phyloP scores from a whole-genome alignment of 805 yeast species.

The Cyberlindnera subsufficiens region DNA sequence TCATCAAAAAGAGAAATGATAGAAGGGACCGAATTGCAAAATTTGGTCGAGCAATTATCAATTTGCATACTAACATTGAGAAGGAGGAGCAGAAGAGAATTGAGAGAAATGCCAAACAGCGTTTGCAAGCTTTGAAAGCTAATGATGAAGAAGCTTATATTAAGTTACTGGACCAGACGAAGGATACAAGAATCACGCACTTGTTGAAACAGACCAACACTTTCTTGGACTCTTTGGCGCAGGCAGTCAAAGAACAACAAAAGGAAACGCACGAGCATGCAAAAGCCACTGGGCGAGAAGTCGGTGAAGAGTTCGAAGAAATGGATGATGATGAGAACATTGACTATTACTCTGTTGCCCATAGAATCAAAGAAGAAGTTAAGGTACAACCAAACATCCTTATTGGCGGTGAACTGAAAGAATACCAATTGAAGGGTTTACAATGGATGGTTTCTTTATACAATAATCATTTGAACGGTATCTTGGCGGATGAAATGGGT shows the following conservation, averaged over 20 bases:
- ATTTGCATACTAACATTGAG: slow-evolving; percentile 49
- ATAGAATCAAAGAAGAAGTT: slow-evolving; percentile 61
- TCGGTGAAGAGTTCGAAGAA: slow-evolving; percentile 21
- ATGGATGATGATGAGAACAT: slow-evolving; percentile 57
- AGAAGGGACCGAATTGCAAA: slow-evolving; percentile 16
- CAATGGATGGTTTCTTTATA: slow-evolving; percentile 99
- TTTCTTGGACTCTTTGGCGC: slow-evolving; percentile 72
- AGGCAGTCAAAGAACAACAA: slow-evolving; percentile 76
- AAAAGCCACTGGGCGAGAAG: slow-evolving; percentile 30
- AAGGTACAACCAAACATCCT: slow-evolving; percentile 61
- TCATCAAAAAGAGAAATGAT: slow-evolving; percentile 19
- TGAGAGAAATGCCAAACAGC: slow-evolving; percentile 79
- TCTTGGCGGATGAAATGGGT: slow-evolving; percentile 99
- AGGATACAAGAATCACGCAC: slow-evolving; percentile 83
- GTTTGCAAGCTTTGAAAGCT: slow-evolving; percentile 81
- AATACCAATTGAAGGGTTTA: slow-evolving; percentile 84
- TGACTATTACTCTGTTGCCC: slow-evolving; percentile 82
- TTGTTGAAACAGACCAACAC: slow-evolving; percentile 73
- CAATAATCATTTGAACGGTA: slow-evolving; percentile 94
- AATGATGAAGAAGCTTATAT: slow-evolving; percentile 87
- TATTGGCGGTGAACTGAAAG: slow-evolving; percentile 75
- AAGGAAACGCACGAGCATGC: slow-evolving; percentile 38
- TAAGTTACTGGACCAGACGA: slow-evolving; percentile 77
- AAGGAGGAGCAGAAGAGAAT: slow-evolving; percentile 70
- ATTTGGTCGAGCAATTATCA: slow-evolving; percentile 19